Base-by-base conservation (phyloP, 768 basidiomycete species). In the Boletus rubropictus region DNA sequence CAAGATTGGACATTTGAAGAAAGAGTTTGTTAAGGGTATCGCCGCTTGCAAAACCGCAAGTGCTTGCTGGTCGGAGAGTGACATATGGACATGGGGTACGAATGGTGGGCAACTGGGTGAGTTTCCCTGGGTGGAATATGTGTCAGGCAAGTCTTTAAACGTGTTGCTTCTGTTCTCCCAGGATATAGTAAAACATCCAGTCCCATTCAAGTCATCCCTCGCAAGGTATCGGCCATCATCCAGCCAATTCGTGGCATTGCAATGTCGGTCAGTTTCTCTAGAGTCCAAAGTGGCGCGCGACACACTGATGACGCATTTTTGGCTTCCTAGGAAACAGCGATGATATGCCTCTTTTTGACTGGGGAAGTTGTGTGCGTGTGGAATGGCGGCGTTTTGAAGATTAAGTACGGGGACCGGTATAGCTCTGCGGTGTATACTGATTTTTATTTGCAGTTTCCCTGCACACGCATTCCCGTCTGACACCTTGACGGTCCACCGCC, bases 21-120 rank as follows among this genome's bases (percentile, higher is more conserved):
- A 85, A 65, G 88, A 94, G 56, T 51, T 72, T 24, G 82, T 95
- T 3, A 68, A 69, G 24, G 96, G 95, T 24, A 76, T 96, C 7
- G 87, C 93, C 0, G 92, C 94, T 0, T 89, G 86, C 55, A 86
- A 89, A 60, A 81, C 78, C 18, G 85, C 91, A 14, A 92, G 89
- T 12, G 91, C 82, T 5, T 94, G 91, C 65, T 96, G 90, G 89
- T 93, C 91, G 0, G 69, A 70, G 4, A 65, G 63, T 9, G 70
- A 80, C 35, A 77, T 91, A 2, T 93, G 77, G 63, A 91, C 90
- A 0, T 98, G 93, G 93, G 96, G 96, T 0, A 89, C 85, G 21
- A 96, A 97, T 64, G 77, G 75, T 34, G 96, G 96, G 1, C 96
- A 99, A 63, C 74, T 98, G 4, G 94, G 93, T 82, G 50, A 44